Evolutionary conservation across 148 eudicot species (phyloP), one percentile per base, ranked within the genome.

Genomic region (Euryodendron excelsum): DNA sequence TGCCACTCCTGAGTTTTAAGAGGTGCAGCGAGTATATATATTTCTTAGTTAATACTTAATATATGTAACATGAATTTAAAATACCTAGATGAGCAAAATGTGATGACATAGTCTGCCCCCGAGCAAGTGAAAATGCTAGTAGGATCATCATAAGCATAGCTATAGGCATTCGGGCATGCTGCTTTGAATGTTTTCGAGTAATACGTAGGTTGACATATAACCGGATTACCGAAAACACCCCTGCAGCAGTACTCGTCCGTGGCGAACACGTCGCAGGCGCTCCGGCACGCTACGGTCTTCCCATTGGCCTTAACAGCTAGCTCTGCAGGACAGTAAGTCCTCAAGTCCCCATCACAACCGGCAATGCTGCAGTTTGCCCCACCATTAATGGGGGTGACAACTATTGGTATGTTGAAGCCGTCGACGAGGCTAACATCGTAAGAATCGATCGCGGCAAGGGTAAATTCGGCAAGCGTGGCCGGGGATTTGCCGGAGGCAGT

Each of bases 371-470:
- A 94, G 68, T 94, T 92, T 0, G 95, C 97, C 33, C 18, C 28
- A 1, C 93, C 95, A 39, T 89, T 74, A 0, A 91, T 41, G 0
- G 98, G 93, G 9, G 80, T 84, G 7, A 94, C 90, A 0, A 56
- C 72, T 39, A 94, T 52, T 0, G 97, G 97, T 28, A 94, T 27
- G 82, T 94, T 94, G 84, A 89, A 94, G 0, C 98, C 98, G 63
- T 94, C 98, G 10, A 94, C 98, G 1, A 94, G 90, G 83, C 98
- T 94, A 23, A 94, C 98, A 74, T 94, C 98, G 81, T 94, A 94
- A 79, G 82, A 94, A 58, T 92, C 95, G 1, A 59, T 3, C 2
- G 69, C 17, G 1, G 90, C 90, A 0, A 94, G 92, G 56, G 94
- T 92, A 77, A 94, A 91, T 79, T 94, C 98, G 2, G 93, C 98